Evolutionary conservation across 1,284 basidiomycete species (phyloP), one percentile per base, ranked within the genome.

Genomic region (Mrakiaceae sp.): DNA sequence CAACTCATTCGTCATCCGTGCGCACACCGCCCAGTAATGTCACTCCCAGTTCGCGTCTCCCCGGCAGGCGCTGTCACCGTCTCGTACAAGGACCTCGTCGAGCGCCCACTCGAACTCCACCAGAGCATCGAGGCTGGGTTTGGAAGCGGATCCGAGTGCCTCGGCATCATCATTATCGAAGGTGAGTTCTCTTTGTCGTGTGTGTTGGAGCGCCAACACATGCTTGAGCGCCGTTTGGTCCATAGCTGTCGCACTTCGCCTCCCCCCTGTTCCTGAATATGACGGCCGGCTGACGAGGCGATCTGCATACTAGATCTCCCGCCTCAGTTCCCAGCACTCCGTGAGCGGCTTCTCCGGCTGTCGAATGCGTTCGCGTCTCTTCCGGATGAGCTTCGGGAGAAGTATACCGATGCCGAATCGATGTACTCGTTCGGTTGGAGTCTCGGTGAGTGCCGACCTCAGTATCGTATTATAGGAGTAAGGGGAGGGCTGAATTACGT

Each of bases 401-500:
- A 80, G 63, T 88, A 90, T 11, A 43, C 56, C 62, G 43, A 48
- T 44, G n/a, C 53, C 6, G 44, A 50, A 5, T 42, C 40, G 42
- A 56, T 12, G 11, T 66, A 27, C 39, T 51, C 56, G 4, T 27
- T 44, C 8, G 60, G 54, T 12, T 64, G 43, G 52, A 50, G 48
- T 48, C 42, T 58, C 56, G 40, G 7, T n/a, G 66, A 51, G 27
- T 27, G 27, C 27, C 27, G 27, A 27, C 27, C 27, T 27, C 27
- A 27, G 27, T 27, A 27, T 27, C 2, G 27, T 27, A 27, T 27
- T 27, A 27, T 51, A 8, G 51, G 46, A 16, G 27, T 52, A 16
- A 58, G 88, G 88, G 73, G 94, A 92, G 74, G 92, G 92, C 27
- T 96, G 92, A 92, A 89, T 87, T 53, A 88, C 92, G 75, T 27